Base-by-base conservation (phyloP, 2,329 filamentous ascomycete species). In the Trichoderma lentiforme region DNA sequence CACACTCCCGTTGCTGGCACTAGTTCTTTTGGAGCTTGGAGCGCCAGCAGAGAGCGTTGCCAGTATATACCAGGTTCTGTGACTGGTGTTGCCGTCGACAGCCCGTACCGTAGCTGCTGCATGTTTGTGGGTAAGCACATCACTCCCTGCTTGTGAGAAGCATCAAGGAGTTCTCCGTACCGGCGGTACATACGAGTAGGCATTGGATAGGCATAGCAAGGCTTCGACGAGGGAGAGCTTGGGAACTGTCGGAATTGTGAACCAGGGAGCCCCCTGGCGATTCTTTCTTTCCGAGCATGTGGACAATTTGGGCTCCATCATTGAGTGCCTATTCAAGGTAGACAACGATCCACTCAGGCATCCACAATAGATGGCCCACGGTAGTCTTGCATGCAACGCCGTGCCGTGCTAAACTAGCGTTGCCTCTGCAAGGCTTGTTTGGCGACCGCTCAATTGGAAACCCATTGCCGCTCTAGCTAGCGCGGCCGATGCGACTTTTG, bases 361-460 rank as follows among this genome's bases (percentile, higher is more conserved):
- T 61, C 66, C 66, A 70, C 66, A 57, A 26, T 32, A 68, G 70
- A 68, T 72, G 70, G 57, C 14, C 70, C 57, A 71, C 62, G 70
- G 70, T 68, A 72, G 70, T 68, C 70, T 53, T 68, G 70, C 70
- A 72, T 68, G 70, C 58, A 68, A 68, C 70, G 63, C 64, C 43
- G 68, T 63, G 62, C 70, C 58, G 47, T 67, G 70, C 70, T 57
- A 68, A 57, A 68, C 32, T 72, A 63, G 70, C 36, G 43, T 34
- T 32, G 64, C 47, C 21, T 34, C 64, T 72, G 43, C 43, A 51
- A 71, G 66, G 62, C 65, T 69, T 58, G 58, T 71, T 58, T 63
- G 66, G 71, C 68, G 73, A 73, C 73, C 73, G 72, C 70, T 75
- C 67, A 69, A 72, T 71, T 74, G 74, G 73, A 71, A 74, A 62